Evolutionary conservation across 2,329 filamentous ascomycete genomes (phyloP).

Genomic region (Endoconidiophora polonica): DNA sequence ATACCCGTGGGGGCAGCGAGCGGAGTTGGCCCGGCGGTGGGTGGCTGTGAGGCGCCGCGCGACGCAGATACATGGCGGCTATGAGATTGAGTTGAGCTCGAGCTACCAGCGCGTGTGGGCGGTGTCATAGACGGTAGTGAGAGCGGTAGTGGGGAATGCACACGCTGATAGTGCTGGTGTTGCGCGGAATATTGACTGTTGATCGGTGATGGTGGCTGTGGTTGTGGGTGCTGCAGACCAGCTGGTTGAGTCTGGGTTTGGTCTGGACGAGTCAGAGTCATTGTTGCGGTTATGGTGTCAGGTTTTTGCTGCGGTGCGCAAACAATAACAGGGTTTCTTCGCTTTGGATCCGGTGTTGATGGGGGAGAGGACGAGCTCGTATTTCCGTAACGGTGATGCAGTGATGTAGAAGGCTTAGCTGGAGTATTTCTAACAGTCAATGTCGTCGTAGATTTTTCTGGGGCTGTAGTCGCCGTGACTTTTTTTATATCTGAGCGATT

Average conservation of each 20-base stretch:
- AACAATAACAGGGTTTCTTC: background rate
- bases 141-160: conserved; percentile 10
- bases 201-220: conserved; percentile 5
- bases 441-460: too few relatives aligned
- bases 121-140: conserved; percentile 10
- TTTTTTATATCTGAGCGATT: too few relatives aligned
- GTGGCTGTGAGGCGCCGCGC: conserved; percentile 7
- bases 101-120: conserved; percentile 15
- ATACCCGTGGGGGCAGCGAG: conserved; percentile 9
- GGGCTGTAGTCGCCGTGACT: too few relatives aligned
- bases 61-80: conserved; percentile 13
- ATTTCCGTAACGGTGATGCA: too few relatives aligned
- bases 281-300: background rate
- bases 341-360: background rate
- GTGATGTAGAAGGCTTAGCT: too few relatives aligned
- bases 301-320: too few relatives aligned
- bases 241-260: conserved; percentile 3
- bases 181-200: conserved; percentile 6
- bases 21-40: conserved; percentile 2
- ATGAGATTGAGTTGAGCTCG: conserved; percentile 19
- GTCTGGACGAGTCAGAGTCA: conserved; percentile 8
- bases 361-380: too few relatives aligned
- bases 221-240: conserved; percentile 11
- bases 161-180: conserved; percentile 7
- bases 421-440: too few relatives aligned